These are phyloP conservation scores for Tolypocladium nubicola DNA, from an alignment of 2,329 filamentous ascomycete genomes.

Conservation along the genomic window DNA sequence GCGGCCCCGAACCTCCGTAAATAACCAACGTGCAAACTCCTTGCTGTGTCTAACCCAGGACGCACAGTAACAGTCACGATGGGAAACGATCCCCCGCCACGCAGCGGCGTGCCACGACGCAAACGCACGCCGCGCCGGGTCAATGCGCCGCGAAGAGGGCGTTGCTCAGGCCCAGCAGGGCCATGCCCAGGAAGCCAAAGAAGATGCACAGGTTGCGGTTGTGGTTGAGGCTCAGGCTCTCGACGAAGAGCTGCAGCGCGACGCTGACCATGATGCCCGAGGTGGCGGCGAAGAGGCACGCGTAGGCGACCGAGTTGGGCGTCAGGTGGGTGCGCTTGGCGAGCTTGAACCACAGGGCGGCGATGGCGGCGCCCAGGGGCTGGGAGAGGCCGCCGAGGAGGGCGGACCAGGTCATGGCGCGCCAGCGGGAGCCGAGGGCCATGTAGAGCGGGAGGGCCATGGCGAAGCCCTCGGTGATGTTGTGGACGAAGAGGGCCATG, in stretches of 20 bases:
- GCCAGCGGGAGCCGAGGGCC: conserved; percentile 67
- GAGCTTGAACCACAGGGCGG: conserved; percentile 76
- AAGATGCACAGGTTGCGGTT: conserved; percentile 65
- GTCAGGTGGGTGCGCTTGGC: conserved; percentile 40
- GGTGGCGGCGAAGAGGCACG: conserved; percentile 76
- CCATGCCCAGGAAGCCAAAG: conserved; percentile 82
- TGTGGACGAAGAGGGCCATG: conserved; percentile 92
- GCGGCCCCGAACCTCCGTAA: neutral
- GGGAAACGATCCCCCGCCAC: neutral
- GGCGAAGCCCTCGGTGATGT: conserved; percentile 94
- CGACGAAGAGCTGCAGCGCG: conserved; percentile 77
- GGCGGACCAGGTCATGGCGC: conserved; percentile 76
- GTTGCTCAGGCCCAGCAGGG: conserved; percentile 72
- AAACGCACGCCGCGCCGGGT: neutral
- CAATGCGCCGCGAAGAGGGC: conserved; percentile 59
- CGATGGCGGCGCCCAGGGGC: conserved; percentile 73
- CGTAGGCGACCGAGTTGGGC: conserved; percentile 54
- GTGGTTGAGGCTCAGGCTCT: conserved; percentile 75
- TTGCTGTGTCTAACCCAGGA: neutral
- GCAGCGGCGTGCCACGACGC: neutral
- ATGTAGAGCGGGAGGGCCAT: conserved; percentile 90
- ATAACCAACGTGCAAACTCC: neutral
- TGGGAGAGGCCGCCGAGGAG: conserved; percentile 80
- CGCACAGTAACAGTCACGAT: neutral
- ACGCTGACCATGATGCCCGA: conserved; percentile 95